Evolutionary conservation across 257 asterid genomes (phyloP), one percentile per base, ranked within the genome.

Genomic region (Phtheirospermum japonicum): DNA sequence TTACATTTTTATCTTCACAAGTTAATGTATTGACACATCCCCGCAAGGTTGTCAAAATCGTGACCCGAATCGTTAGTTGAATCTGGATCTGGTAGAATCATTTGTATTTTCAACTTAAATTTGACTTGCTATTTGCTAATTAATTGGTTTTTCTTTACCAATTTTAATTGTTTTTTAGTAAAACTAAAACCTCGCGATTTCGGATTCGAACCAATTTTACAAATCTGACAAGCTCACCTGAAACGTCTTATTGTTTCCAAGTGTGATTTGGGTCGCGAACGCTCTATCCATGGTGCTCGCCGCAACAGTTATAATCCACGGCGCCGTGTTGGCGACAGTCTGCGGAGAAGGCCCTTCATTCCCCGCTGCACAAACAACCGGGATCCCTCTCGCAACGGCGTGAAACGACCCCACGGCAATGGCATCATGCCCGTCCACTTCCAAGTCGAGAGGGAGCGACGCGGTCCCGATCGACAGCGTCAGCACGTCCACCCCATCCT

Each of bases 251-350:
- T 72, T 79, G 70, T 79, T 79, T 58, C 81, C 84, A 16, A 79
- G 75, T 5, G 76, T 75, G 65, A 79, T 79, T 43, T 59, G 58
- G 23, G 84, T 72, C 2, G 72, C 37, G 66, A 69, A 79, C 19
- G 81, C 63, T 66, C 81, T 43, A 17, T 79, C 84, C 76, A 79
- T 70, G 32, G 77, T 62, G 57, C 68, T 69, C 10, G 81, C 84
- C 6, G 76, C 84, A 43, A 79, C 84, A 7, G 72, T 65, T n/a
- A 75, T 69, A 34, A 75, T 70, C 84, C 84, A 79, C 0, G 84
- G 81, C 26, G 79, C 76, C 1, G 62, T 36, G 58, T 79, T 72
- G 70, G 54, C 34, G 3, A 79, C 73, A 7, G 63, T 72, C 37
- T 66, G 76, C 4, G 73, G 64, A 1, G 60, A 12, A 1, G 84